Conservation (phyloP, 345 rosid species). For the Aquilaria malaccensis region DNA sequence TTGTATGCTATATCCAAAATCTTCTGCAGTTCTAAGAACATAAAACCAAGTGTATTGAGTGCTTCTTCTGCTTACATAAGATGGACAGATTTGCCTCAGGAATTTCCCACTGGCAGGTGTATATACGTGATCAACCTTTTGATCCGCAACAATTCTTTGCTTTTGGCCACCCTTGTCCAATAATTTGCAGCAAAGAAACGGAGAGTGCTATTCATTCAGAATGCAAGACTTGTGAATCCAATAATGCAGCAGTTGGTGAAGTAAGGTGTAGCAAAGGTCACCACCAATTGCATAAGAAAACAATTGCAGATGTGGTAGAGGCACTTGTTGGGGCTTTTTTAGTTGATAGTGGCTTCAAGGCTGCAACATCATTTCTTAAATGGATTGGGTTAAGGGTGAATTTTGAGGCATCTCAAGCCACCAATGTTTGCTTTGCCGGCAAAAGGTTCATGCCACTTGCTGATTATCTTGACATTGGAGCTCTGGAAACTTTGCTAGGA, state of each 20-base stretch:
- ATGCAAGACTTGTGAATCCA: constrained; percentile 15
- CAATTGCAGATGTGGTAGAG: constrained; percentile 89
- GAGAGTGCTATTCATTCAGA: constrained; percentile 37
- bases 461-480: constrained; percentile 31
- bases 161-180: constrained; percentile 61
- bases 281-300: constrained; percentile 73
- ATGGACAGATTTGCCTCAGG: no score
- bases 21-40: no score
- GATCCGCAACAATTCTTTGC: constrained; percentile 83
- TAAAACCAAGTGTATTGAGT: no score
- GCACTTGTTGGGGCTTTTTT: constrained; percentile 90
- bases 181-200: constrained; percentile 43
- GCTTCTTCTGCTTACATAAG: no score
- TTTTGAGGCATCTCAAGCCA: constrained; percentile 50
- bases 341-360: constrained; percentile 88
- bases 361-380: constrained; percentile 73
- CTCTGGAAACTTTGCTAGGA: constrained; percentile 43
- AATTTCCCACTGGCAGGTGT: constrained; percentile 40
- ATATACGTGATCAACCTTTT: constrained; percentile 79
- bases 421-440: constrained; percentile 48
- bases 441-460: constrained; percentile 45
- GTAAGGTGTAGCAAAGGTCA: constrained; percentile 79
- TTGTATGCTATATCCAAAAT: no score
- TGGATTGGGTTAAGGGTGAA: constrained; percentile 80
- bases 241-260: constrained; percentile 30